Conservation (phyloP, 352 stramenopile species). For the Pythium oligandrum region DNA sequence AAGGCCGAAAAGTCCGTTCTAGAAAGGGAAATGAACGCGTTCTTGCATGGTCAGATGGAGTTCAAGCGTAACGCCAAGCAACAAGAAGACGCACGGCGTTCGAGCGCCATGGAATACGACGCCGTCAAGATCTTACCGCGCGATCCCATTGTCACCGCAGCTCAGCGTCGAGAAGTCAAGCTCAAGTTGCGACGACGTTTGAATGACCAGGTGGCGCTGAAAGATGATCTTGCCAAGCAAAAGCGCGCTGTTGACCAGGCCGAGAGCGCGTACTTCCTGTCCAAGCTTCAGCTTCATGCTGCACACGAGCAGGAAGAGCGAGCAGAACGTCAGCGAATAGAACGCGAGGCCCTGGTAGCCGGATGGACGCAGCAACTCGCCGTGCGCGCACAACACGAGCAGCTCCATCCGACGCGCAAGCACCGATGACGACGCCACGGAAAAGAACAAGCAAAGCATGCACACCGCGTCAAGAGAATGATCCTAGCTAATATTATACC, state of each 20-base stretch:
- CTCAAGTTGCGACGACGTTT: constrained; percentile 36
- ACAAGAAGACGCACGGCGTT: constrained; percentile 5
- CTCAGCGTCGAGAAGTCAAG: constrained; percentile 29
- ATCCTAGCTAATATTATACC: constrained; percentile 38
- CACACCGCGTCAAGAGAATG: constrained; percentile 5
- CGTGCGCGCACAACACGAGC: constrained; percentile 12
- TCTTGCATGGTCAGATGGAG: constrained; percentile 45
- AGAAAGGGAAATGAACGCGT: constrained; percentile 42
- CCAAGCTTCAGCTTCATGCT: constrained; percentile 34
- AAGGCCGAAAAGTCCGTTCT: constrained; percentile 29
- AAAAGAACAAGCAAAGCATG: not conserved
- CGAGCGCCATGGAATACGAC: constrained; percentile 10
- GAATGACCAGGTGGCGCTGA: constrained; percentile 41
- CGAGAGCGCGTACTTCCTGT: constrained; percentile 52
- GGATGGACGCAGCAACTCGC: constrained; percentile 48
- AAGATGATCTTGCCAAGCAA: constrained; percentile 32
- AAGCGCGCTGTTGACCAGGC: constrained; percentile 37
- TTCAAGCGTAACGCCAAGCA: constrained; percentile 23
- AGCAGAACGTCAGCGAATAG: constrained; percentile 20
- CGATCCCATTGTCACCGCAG: constrained; percentile 25
- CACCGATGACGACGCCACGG: not conserved
- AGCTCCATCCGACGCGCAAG: constrained; percentile 1
- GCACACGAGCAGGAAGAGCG: constrained; percentile 23
- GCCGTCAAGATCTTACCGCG: constrained; percentile 38
- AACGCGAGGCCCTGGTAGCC: constrained; percentile 33